Evolutionary conservation across 495 filamentous ascomycete genomes (phyloP).

Genomic region (Neurospora sp.): DNA sequence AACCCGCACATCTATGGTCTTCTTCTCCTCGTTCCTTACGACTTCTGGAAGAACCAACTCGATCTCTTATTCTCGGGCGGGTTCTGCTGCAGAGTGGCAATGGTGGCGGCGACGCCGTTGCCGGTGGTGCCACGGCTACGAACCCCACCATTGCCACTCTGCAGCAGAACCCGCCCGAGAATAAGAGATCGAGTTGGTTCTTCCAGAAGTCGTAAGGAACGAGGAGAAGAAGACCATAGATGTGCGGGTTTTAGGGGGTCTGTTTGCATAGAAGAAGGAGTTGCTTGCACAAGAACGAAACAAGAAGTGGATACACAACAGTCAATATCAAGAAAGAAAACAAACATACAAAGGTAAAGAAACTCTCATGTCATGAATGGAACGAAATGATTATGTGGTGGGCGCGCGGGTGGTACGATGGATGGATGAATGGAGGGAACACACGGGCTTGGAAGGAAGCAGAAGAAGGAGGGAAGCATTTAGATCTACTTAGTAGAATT

Average conservation of each 20-base stretch:
- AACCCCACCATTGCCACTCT: conserved; percentile 44
- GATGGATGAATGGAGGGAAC: neutral
- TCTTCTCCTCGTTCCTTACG: conserved; percentile 6
- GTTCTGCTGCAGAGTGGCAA: conserved; percentile 43
- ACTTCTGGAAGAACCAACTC: conserved; percentile 51
- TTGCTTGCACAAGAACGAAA: neutral
- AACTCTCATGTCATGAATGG: neutral
- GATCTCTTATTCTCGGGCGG: conserved; percentile 42
- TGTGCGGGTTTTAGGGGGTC: neutral
- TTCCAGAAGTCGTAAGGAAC: conserved; percentile 37
- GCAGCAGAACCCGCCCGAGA: conserved; percentile 37
- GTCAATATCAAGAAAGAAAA: neutral
- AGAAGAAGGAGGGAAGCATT: neutral
- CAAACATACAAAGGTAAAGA: conserved; percentile 1
- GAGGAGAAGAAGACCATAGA: neutral
- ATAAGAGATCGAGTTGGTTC: conserved; percentile 51
- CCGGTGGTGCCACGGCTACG: conserved; percentile 24
- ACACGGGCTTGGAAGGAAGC: neutral
- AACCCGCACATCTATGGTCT: conserved; percentile 1
- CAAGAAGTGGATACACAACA: neutral
- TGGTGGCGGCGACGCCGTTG: conserved; percentile 79
- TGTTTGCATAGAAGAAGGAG: neutral
- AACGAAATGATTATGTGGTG: neutral
- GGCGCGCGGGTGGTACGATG: neutral
- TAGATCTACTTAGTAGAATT: neutral